Percentiles rank a stretch among this genome's conserved stretches.
Evolutionary conservation across 1,284 basidiomycete genomes (phyloP).

Genomic region (Austroboletus rostrupii): DNA sequence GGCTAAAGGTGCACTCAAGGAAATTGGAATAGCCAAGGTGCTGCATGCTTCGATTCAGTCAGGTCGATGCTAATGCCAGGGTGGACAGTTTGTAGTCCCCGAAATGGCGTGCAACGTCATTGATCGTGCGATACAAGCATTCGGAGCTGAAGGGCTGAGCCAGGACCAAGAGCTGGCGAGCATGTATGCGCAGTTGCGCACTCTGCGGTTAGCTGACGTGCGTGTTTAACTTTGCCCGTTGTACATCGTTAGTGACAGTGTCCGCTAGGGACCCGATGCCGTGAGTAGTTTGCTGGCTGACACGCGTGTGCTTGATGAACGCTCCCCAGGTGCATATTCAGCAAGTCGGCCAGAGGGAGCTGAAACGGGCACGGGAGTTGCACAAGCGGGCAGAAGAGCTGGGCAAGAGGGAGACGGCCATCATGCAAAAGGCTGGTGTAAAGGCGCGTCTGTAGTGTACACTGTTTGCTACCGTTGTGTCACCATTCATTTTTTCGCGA

Average conservation of each 20-base stretch:
- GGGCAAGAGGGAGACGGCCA: slow-evolving; percentile 54
- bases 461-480: background rate
- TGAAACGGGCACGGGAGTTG: slow-evolving; percentile 64
- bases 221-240: slow-evolving; percentile 28
- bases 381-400: slow-evolving; percentile 49
- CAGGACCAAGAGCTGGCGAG: slow-evolving; percentile 85
- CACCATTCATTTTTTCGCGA: background rate
- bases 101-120: slow-evolving; percentile 83
- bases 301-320: slow-evolving; percentile 3
- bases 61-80: background rate
- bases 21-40: slow-evolving; percentile 96
- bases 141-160: slow-evolving; percentile 91
- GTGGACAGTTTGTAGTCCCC: slow-evolving; percentile 81
- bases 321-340: slow-evolving; percentile 78
- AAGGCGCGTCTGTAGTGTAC: slow-evolving; percentile 43
- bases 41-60: background rate
- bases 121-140: slow-evolving; percentile 92
- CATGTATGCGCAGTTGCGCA: slow-evolving; percentile 79
- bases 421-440: slow-evolving; percentile 56
- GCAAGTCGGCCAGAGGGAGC: slow-evolving; percentile 86
- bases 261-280: slow-evolving; percentile 76
- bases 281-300: slow-evolving; percentile 30
- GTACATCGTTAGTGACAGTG: slow-evolving; percentile 4
- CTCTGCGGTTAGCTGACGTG: slow-evolving; percentile 88
- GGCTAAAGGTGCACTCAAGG: slow-evolving; percentile 93